Evolutionary conservation across 768 basidiomycete genomes (phyloP), one percentile per base, ranked within the genome.

Genomic region (Cyclocybe cylindracea): DNA sequence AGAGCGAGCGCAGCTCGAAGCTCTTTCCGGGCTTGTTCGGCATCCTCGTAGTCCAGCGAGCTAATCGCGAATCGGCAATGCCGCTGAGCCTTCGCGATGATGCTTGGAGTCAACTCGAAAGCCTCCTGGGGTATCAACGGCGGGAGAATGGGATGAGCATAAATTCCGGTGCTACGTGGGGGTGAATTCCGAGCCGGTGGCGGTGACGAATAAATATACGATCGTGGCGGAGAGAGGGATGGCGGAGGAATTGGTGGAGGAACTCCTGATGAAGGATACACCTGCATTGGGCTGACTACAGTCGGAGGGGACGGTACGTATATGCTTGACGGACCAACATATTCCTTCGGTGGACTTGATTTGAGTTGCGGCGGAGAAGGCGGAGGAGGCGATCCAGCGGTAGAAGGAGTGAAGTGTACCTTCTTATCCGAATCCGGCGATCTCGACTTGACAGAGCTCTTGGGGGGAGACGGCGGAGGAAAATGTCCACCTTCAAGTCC

Each of bases 21-120:
- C 70, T 99, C 94, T 65, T 80, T 86, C 63, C 82, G 79, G 13
- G 96, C 96, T 60, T 91, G 89, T 56, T 89, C 88, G 8, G 78
- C 77, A 68, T 99, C 96, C 65, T 98, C 96, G 66, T 95, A 98
- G 64, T 98, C 94, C 48, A 99, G 75, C n/a, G 97, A 85, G 31
- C 91, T 93, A 51, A 98, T 91, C 6, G 96, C 96, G 71, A 89
- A 97, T 47, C 82, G 80, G 59, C 94, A 94, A 61, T 95, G 94
- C 65, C 91, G 97, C 76, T 99, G 95, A 10, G 83, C 84, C 55
- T 87, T 83, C 14, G 85, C 76, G 19, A 97, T 79, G 47, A 85
- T 64, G 46, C 73, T 73, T 4, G 89, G 84, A 1, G 88, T 83
- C 41, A 94, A 68, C 32, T 85, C 84, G 7, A 74, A 43, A 31